A percentile compares a stretch with the other conserved stretches of the same genome.
Conservation (phyloP, 2,329 filamentous ascomycete genomes). For the Remersonia thermophila region DNA sequence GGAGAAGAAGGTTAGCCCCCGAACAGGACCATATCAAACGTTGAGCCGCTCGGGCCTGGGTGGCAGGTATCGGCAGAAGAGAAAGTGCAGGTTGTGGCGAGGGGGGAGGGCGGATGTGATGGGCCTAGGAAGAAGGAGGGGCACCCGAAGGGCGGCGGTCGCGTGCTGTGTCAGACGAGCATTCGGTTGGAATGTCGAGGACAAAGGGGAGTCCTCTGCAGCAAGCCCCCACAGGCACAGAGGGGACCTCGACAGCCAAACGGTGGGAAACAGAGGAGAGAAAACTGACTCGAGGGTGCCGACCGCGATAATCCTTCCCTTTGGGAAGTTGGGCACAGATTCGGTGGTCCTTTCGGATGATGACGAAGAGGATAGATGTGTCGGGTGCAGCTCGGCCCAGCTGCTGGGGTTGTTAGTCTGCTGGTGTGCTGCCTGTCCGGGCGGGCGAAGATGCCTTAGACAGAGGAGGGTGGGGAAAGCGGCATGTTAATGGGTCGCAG, state of each 20-base stretch:
- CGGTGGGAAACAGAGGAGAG: not conserved
- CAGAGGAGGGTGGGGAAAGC: conserved; percentile 10
- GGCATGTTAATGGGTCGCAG: conserved; percentile 4
- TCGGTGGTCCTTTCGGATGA: not conserved
- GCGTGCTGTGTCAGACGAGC: not conserved
- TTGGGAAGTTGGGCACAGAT: no score
- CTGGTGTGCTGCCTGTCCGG: conserved; percentile 11
- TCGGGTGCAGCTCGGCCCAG: conserved; percentile 1
- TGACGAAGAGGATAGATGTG: not conserved
- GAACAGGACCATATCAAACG: not conserved
- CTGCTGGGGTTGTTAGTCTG: conserved; percentile 1
- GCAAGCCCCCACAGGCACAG: no score
- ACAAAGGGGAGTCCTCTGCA: not conserved
- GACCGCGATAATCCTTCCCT: no score
- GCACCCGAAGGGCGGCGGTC: not conserved
- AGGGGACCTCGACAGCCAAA: no score
- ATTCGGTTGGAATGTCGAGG: not conserved
- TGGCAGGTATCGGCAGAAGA: not conserved
- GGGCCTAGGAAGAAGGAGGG: not conserved
- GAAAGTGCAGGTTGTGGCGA: not conserved
- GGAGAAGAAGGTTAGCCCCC: conserved; percentile 8
- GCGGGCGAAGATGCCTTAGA: conserved; percentile 11
- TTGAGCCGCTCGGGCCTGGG: not conserved
- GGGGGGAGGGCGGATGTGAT: not conserved
- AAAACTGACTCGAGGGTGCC: not conserved